Evolutionary conservation across 2,329 filamentous ascomycete genomes (phyloP).

Genomic region (Talaromyces sp.): DNA sequence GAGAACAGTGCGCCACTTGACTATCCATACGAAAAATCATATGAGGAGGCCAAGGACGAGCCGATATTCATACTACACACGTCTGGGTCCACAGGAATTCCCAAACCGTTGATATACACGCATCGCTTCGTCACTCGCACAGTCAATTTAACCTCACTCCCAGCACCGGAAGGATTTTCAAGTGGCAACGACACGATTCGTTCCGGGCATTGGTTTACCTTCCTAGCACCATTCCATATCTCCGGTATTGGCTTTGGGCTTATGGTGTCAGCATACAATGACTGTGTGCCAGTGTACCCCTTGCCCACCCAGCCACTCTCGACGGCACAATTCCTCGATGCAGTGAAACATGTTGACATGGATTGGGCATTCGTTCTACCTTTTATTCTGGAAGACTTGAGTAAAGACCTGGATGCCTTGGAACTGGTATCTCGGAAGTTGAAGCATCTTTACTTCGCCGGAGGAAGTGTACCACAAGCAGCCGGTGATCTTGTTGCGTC

Average conservation of each 20-base stretch:
- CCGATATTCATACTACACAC: constrained; percentile 23
- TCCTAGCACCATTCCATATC: constrained; percentile 17
- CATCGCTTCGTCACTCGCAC: constrained; percentile 14
- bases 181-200: constrained; percentile 13
- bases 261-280: constrained; percentile 15
- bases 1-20: constrained; percentile 21
- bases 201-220: constrained; percentile 14
- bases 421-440: constrained; percentile 6
- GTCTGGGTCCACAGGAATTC: constrained; percentile 15
- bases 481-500: constrained; percentile 13
- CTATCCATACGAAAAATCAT: constrained; percentile 38
- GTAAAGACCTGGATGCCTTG: constrained; percentile 1
- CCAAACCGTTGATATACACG: constrained; percentile 14
- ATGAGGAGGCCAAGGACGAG: constrained; percentile 38
- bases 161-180: constrained; percentile 9
- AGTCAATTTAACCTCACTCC: constrained; percentile 3
- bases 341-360: constrained; percentile 12
- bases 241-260: constrained; percentile 17
- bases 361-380: constrained; percentile 17
- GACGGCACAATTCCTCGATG: constrained; percentile 13
- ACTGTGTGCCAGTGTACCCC: constrained; percentile 11
- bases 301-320: constrained; percentile 8
- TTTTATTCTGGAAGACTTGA: constrained; percentile 16
- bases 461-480: constrained; percentile 4
- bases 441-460: constrained; percentile 14